Evolutionary conservation across 1,284 basidiomycete species (phyloP).

Genomic region (Cryptococcus sp.): DNA sequence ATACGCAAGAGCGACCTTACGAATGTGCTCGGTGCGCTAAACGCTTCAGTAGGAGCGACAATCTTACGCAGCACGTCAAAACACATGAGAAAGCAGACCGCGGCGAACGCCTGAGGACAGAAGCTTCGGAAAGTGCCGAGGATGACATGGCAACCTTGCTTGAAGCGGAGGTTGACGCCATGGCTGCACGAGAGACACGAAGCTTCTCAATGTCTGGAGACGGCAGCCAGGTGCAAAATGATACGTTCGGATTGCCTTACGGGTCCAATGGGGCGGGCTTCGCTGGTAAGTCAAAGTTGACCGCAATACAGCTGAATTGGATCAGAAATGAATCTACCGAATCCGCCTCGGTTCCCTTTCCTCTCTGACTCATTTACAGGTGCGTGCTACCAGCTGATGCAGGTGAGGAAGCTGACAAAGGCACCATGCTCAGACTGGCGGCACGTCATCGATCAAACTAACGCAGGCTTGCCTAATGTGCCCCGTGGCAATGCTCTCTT

Average conservation of each 20-base stretch:
- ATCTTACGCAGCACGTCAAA: constrained; percentile 76
- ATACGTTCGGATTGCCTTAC: no score
- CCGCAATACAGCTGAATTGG: no score
- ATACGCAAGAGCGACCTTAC: constrained; percentile 82
- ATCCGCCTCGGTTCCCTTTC: no score
- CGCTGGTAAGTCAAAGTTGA: no score
- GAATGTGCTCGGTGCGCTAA: constrained; percentile 71
- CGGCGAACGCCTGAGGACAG: constrained; percentile 30
- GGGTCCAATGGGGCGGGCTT: no score
- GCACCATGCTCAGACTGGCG: no score
- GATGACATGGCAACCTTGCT: constrained; percentile 30
- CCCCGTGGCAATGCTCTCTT: not conserved
- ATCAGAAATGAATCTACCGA: no score
- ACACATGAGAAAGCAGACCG: constrained; percentile 61
- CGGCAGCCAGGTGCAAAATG: no score
- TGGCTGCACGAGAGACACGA: constrained; percentile 22
- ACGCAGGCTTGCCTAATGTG: no score
- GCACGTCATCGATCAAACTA: no score
- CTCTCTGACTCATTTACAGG: not conserved
- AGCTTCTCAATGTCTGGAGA: not conserved
- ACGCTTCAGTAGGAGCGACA: constrained; percentile 80
- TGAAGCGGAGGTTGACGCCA: constrained; percentile 35
- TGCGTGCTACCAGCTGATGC: no score
- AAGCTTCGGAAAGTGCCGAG: constrained; percentile 27
- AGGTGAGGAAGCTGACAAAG: no score